Evolutionary conservation across 2,329 filamentous ascomycete genomes (phyloP), one percentile per base, ranked within the genome.

Genomic region (Catunica adiposa): DNA sequence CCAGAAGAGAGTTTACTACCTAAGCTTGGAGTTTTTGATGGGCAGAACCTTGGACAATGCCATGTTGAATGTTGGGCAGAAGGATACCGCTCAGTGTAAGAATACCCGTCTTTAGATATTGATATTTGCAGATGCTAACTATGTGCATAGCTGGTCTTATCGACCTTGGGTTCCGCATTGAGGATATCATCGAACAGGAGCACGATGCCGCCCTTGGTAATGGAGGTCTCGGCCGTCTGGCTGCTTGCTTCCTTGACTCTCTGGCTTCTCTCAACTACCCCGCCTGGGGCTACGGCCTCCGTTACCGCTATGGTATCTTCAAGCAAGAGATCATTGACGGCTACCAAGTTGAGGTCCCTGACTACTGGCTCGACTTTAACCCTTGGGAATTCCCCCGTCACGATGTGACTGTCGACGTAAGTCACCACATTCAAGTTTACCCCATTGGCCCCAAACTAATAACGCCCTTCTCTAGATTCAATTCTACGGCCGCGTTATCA

Each of bases 311-410:
- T 67, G 86, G 86, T 66, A 98, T 98, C 68, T 98, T 98, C 81
- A 97, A 97, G 74, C 92, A 98, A 73, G 92, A 97, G 73, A 97
- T 98, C 63, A 83, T 96, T 59, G 86, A 97, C 65, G 92, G 92
- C 57, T 98, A 96, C 68, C 92, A 98, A 70, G 89, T 98, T 61
- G 92, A 98, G 66, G 86, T 97, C 58, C 92, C 92, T 20, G 92
- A 98, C 68, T 97, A 98, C 71, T 98, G 92, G 92, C 80, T 98
- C 55, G 92, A 97, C 67, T 96, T 97, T 70, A 98, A 98, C 70
- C 92, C 92, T 0, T 98, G 92, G 92, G 92, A 98, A 67, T 98
- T 97, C 65, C 89, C 89, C 44, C 79, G 92, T 62, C 88, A 96
- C 68, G 92, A 98, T 66, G 86, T 98, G 59, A 89, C 85, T 1